A percentile compares a stretch with the other conserved stretches of the same genome.
phyloP scores from a whole-genome alignment of 331 rosid genomes.

The Dryas integrifolia region DNA sequence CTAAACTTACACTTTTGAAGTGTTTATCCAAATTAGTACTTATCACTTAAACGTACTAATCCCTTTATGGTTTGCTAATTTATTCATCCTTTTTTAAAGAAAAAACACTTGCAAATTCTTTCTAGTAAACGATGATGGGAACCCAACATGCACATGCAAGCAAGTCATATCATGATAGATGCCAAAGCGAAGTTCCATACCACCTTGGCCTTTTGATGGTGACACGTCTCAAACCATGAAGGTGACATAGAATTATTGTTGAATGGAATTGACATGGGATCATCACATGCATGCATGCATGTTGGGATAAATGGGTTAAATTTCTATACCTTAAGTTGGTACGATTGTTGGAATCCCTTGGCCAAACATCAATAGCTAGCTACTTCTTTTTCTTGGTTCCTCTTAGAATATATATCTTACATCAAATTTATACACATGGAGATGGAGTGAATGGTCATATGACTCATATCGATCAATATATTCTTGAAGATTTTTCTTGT shows the following conservation, averaged over 20 bases:
- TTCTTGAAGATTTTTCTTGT: constrained; percentile 16
- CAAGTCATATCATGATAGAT: background rate
- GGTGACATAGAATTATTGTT: background rate
- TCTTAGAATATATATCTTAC: background rate
- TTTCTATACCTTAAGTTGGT: background rate
- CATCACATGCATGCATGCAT: background rate
- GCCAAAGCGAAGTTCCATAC: background rate
- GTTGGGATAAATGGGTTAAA: background rate
- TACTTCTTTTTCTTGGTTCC: background rate
- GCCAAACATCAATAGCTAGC: background rate
- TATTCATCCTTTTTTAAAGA: background rate
- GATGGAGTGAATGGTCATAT: background rate
- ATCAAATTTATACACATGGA: constrained; percentile 7
- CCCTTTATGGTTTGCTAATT: background rate
- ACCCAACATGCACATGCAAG: constrained; percentile 2
- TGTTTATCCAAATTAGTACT: background rate
- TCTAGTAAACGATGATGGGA: background rate
- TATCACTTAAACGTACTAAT: background rate
- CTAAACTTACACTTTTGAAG: no score
- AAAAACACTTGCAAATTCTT: background rate
- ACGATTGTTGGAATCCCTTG: constrained; percentile 5
- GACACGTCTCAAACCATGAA: constrained; percentile 20
- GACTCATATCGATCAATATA: background rate
- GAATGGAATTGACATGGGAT: background rate
- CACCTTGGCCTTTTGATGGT: background rate